Conservation (phyloP, 441 rosid species). For the Pelargonium australe region DNA sequence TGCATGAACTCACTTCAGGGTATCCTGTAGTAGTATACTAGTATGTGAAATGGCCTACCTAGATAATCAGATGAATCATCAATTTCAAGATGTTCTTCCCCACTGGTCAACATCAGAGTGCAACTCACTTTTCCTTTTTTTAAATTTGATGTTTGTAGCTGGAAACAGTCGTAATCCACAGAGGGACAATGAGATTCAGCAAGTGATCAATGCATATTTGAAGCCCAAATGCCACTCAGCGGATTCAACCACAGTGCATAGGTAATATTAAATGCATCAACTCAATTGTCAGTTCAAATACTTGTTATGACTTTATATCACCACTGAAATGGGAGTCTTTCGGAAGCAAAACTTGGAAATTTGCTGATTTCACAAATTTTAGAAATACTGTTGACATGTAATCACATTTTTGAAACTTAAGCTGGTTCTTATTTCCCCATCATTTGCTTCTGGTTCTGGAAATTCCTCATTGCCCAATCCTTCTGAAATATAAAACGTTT, state of each 20-base stretch:
- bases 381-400: too few species aligned
- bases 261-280: conserved; percentile 34
- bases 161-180: conserved; percentile 32
- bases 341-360: too few species aligned
- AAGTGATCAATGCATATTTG: conserved; percentile 73
- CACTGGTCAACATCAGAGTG: background rate
- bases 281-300: background rate
- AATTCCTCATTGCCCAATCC: background rate
- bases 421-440: background rate
- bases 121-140: conserved; percentile 8
- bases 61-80: background rate
- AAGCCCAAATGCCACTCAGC: conserved; percentile 77
- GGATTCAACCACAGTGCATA: conserved; percentile 54
- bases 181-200: conserved; percentile 37
- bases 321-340: too few species aligned
- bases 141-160: conserved; percentile 21
- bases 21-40: background rate
- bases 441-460: background rate
- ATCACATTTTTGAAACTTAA: too few species aligned
- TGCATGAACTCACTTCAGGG: background rate
- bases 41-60: background rate
- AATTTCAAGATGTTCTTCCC: background rate
- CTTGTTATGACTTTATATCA: background rate
- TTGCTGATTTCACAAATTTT: too few species aligned
- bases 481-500: background rate